Conservation (phyloP, 306 rosid genomes). For the Sesbania bispinosa region DNA sequence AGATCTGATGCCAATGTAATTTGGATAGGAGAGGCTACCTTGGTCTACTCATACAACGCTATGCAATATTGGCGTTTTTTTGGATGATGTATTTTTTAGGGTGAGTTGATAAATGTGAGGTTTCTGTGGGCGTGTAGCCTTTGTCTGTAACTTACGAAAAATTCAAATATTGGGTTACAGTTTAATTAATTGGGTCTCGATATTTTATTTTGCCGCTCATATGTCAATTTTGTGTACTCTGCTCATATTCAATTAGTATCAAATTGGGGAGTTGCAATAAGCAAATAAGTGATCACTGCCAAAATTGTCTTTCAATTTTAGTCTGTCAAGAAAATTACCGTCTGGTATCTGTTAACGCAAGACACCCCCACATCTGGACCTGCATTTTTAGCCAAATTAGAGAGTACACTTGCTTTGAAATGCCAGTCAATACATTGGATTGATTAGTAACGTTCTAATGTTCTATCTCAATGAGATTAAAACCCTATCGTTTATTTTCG, state of each 20-base stretch:
- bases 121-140: not conserved
- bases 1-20: not conserved
- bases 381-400: too few species aligned
- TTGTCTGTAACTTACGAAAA: constrained; percentile 15
- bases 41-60: not conserved
- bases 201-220: not conserved
- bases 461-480: too few species aligned
- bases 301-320: not conserved
- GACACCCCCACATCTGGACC: too few species aligned
- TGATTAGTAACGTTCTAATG: too few species aligned
- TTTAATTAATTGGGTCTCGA: not conserved
- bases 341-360: not conserved
- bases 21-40: not conserved
- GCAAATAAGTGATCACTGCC: not conserved
- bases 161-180: not conserved
- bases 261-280: not conserved
- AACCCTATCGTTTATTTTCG: not conserved
- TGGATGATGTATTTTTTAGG: not conserved
- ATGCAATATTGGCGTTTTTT: not conserved
- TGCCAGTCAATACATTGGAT: too few species aligned
- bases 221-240: too few species aligned
- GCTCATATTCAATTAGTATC: too few species aligned
- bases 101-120: not conserved
- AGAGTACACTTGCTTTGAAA: too few species aligned
- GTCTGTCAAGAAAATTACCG: not conserved